A percentile compares a stretch with the other conserved stretches of the same genome.
Evolutionary conservation across 495 filamentous ascomycete species (phyloP).

Genomic region (Penicillium fimorum): DNA sequence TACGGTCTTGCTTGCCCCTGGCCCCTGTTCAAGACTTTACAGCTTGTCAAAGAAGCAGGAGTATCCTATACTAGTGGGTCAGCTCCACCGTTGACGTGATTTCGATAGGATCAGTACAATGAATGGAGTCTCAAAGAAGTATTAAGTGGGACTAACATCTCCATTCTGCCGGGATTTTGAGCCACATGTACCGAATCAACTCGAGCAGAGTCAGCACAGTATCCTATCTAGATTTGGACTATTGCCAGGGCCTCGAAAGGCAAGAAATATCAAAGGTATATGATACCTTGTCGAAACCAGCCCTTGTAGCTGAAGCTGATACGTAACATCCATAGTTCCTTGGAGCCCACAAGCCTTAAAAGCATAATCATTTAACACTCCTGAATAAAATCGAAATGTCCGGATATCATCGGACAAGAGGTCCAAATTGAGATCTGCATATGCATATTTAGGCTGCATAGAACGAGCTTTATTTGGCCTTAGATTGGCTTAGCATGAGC

Average conservation of each 20-base stretch:
- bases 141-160: slow-evolving; percentile 10
- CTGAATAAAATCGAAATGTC: neutral
- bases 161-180: slow-evolving; percentile 4
- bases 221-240: neutral
- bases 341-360: neutral
- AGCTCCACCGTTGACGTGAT: slow-evolving; percentile 9
- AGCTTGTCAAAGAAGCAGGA: neutral
- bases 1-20: slow-evolving; percentile 4
- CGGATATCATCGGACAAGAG: slow-evolving; percentile 10
- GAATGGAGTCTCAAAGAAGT: neutral
- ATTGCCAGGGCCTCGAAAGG: neutral
- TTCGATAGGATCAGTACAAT: neutral
- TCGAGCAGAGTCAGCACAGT: neutral
- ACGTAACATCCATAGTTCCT: neutral
- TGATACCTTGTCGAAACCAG: neutral
- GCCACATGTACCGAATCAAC: neutral
- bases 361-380: neutral
- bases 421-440: slow-evolving; percentile 26
- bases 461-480: neutral
- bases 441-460: slow-evolving; percentile 2
- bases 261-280: neutral
- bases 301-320: neutral
- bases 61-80: slow-evolving; percentile 23
- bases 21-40: slow-evolving; percentile 1
- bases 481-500: slow-evolving; percentile 2